These are phyloP conservation scores for Gonapodya prolifera DNA, from an alignment of 192 early-diverging fungal species.

Conservation along the genomic window DNA sequence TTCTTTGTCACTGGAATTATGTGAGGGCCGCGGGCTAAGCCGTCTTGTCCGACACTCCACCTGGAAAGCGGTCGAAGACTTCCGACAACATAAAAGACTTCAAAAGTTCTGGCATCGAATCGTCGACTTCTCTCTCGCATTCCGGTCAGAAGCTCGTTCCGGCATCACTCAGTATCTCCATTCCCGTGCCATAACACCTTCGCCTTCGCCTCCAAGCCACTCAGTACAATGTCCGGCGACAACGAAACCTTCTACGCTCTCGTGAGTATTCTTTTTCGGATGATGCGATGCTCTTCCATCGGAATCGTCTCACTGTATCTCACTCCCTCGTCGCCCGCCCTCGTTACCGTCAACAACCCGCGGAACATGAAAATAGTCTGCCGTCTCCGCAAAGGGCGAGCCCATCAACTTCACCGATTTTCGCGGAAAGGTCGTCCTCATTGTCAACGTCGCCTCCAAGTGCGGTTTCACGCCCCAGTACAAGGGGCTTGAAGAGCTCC, in stretches of 20 bases:
- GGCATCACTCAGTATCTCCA: too few relatives aligned
- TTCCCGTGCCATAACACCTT: too few relatives aligned
- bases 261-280: neutral
- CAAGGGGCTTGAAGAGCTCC: slow-evolving; percentile 43
- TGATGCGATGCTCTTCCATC: neutral
- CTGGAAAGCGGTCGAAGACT: too few relatives aligned
- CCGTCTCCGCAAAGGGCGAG: slow-evolving; percentile 32
- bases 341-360: neutral
- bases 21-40: too few relatives aligned
- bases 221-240: neutral
- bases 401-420: slow-evolving; percentile 39
- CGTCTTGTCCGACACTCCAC: too few relatives aligned
- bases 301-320: neutral
- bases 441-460: slow-evolving; percentile 46
- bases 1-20: too few relatives aligned
- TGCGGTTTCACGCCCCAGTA: slow-evolving; percentile 12
- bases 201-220: neutral
- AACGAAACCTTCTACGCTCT: neutral
- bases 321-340: neutral
- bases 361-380: neutral
- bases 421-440: slow-evolving; percentile 60
- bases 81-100: too few relatives aligned
- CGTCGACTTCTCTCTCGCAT: neutral
- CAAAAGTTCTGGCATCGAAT: neutral
- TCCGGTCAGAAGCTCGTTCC: neutral